These are phyloP conservation scores for Avicennia marina DNA, from an alignment of 257 asterid genomes.

Conservation along the genomic window DNA sequence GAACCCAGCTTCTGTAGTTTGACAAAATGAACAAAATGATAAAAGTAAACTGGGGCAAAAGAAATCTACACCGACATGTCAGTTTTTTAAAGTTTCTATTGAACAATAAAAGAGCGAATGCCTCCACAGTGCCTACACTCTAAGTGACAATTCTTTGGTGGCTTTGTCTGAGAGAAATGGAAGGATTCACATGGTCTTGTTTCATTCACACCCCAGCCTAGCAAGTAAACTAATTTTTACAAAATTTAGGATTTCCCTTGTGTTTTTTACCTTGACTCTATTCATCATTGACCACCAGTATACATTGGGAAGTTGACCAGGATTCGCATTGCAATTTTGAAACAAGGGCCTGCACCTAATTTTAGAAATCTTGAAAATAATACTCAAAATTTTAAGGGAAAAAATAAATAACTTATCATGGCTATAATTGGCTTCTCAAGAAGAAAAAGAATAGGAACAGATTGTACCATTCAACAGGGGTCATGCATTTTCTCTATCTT, in stretches of 20 bases:
- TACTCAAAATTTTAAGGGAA: no score
- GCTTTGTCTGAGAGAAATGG: constrained; percentile 21
- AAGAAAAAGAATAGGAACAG: no score
- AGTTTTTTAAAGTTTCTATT: neutral
- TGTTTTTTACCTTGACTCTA: neutral
- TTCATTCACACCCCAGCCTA: constrained; percentile 5
- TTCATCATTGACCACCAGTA: neutral
- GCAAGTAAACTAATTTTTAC: neutral
- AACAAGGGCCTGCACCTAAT: no score
- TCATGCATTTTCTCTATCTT: neutral
- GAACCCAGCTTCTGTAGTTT: neutral
- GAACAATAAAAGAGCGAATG: neutral
- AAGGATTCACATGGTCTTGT: constrained; percentile 25
- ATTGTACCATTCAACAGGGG: no score
- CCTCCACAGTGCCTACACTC: no score
- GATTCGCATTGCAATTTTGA: no score
- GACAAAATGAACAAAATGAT: neutral
- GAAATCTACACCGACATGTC: neutral
- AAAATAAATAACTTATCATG: no score
- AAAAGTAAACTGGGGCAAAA: neutral
- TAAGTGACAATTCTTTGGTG: no score
- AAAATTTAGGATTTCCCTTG: neutral
- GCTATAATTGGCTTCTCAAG: no score
- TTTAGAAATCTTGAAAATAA: no score
- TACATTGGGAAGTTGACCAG: no score